These are phyloP conservation scores for Bauhinia variegata DNA, from an alignment of 306 rosid genomes.

Conservation along the genomic window DNA sequence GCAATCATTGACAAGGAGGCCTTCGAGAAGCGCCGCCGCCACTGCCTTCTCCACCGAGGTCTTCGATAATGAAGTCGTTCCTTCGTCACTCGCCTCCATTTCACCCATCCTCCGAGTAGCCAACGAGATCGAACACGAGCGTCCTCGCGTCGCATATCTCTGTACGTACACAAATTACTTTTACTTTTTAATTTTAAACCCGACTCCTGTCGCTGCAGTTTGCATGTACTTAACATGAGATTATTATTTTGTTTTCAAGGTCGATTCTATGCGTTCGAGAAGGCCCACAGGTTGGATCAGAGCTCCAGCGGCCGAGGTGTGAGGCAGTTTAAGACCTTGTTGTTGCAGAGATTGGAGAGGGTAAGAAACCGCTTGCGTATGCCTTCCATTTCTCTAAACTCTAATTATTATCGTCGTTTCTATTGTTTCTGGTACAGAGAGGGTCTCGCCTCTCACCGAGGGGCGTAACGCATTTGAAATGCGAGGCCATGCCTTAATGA, in stretches of 20 bases:
- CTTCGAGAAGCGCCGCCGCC: too few relatives aligned
- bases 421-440: too few relatives aligned
- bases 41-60: too few relatives aligned
- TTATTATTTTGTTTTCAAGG: conserved; percentile 44
- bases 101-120: too few relatives aligned
- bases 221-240: not conserved
- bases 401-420: too few relatives aligned
- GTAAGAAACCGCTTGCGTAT: conserved; percentile 43
- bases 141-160: conserved; percentile 90
- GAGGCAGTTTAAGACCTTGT: conserved; percentile 86
- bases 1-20: too few relatives aligned
- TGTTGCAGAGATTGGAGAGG: conserved; percentile 86
- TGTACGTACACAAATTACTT: conserved; percentile 45
- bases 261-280: conserved; percentile 95
- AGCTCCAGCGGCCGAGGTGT: conserved; percentile 96
- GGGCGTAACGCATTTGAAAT: too few relatives aligned
- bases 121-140: conserved; percentile 58
- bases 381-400: not conserved
- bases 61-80: too few relatives aligned
- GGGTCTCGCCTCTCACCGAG: too few relatives aligned
- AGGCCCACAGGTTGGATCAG: conserved; percentile 92
- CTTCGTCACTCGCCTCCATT: too few relatives aligned
- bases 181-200: too few relatives aligned
- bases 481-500: too few relatives aligned
- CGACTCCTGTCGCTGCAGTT: not conserved